Conservation (phyloP, 139 green algal genomes). For the Zygnema circumcarinatum region DNA sequence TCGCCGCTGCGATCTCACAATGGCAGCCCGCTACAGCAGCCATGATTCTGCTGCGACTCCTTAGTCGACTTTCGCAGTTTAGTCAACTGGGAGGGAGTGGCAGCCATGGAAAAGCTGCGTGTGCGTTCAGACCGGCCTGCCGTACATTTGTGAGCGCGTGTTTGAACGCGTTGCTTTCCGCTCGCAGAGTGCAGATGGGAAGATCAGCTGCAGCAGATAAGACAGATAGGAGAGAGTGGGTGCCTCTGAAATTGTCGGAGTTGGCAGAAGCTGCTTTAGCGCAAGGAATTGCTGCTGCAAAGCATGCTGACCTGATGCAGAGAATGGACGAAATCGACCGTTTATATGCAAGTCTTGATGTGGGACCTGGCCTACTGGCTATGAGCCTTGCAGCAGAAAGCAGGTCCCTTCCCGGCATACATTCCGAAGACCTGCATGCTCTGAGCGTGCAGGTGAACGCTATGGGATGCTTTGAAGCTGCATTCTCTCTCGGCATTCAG, state of each 20-base stretch:
- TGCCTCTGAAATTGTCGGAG: neutral
- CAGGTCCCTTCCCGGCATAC: neutral
- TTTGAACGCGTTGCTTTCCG: conserved; percentile 8
- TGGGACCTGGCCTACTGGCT: conserved; percentile 11
- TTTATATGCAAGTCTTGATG: neutral
- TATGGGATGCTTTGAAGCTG: neutral
- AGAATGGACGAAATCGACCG: conserved; percentile 29
- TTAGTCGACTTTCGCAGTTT: neutral
- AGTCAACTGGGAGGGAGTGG: neutral
- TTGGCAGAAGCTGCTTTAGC: conserved; percentile 13
- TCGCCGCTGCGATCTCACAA: conserved; percentile 1
- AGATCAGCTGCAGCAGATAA: neutral
- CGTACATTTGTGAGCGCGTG: conserved; percentile 23
- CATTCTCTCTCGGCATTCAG: conserved; percentile 1
- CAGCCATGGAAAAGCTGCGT: conserved; percentile 9
- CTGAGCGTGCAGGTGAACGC: neutral
- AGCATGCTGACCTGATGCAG: neutral
- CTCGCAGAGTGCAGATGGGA: neutral
- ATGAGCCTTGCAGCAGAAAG: conserved; percentile 31
- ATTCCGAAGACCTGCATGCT: neutral
- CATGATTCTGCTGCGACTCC: conserved; percentile 38
- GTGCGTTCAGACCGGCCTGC: neutral
- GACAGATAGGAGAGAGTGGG: neutral
- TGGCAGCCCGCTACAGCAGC: conserved; percentile 19
- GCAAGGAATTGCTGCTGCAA: neutral